Conservation (phyloP, 1,284 basidiomycete species). For the Tylopilus sp. region DNA sequence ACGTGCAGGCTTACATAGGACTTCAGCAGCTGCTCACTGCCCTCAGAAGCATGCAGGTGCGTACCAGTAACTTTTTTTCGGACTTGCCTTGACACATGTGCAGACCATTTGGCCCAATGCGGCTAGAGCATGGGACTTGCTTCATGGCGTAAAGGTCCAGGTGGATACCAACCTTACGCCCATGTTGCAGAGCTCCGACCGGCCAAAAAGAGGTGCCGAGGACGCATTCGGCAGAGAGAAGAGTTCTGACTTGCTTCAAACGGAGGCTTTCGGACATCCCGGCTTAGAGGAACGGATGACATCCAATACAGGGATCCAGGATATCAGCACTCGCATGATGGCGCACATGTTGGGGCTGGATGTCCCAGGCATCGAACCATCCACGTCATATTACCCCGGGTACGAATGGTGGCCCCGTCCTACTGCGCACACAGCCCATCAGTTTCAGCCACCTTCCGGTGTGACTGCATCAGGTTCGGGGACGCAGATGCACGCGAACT, state of each 20-base stretch:
- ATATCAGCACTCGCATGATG: slow-evolving; percentile 56
- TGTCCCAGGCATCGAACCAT: slow-evolving; percentile 54
- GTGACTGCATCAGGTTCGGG: slow-evolving; percentile 2
- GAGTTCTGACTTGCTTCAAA: slow-evolving; percentile 42
- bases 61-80: slow-evolving; percentile 2
- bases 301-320: slow-evolving; percentile 44
- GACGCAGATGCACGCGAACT: slow-evolving; percentile 14
- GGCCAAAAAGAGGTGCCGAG: slow-evolving; percentile 59
- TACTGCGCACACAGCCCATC: slow-evolving; percentile 15
- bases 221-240: slow-evolving; percentile 61
- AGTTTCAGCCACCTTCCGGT: slow-evolving; percentile 6
- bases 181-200: slow-evolving; percentile 36
- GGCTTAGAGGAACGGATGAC: slow-evolving; percentile 20
- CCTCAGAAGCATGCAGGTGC: slow-evolving; percentile 68
- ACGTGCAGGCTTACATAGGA: slow-evolving; percentile 62
- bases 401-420: slow-evolving; percentile 70
- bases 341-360: slow-evolving; percentile 67
- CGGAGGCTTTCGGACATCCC: slow-evolving; percentile 38
- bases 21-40: slow-evolving; percentile 64
- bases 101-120: slow-evolving; percentile 70
- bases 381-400: slow-evolving; percentile 61
- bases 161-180: slow-evolving; percentile 41
- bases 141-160: slow-evolving; percentile 63
- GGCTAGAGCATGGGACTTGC: slow-evolving; percentile 60
- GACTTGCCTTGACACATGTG: slow-evolving; percentile 13